phyloP scores from a whole-genome alignment of 306 rosid genomes.

The Malus orientalis region DNA sequence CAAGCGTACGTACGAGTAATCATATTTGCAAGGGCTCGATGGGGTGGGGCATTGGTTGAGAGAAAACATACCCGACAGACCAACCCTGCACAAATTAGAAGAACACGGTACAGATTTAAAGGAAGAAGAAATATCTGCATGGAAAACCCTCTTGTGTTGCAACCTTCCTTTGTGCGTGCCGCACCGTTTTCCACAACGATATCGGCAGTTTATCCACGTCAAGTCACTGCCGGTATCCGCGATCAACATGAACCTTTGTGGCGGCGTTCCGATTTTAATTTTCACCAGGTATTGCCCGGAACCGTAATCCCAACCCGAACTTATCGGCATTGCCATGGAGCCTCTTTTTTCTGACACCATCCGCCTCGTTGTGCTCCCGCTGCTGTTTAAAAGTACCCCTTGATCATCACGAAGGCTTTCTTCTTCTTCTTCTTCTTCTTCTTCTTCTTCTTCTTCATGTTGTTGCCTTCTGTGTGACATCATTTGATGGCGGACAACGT shows the following conservation, averaged over 20 bases:
- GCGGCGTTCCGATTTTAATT: slow-evolving; percentile 58
- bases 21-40: slow-evolving; percentile 54
- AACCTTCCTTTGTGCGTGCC: neutral
- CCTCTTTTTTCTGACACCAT: neutral
- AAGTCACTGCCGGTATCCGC: slow-evolving; percentile 79
- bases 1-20: slow-evolving; percentile 13
- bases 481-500: slow-evolving; percentile 13
- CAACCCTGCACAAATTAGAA: slow-evolving; percentile 34
- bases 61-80: slow-evolving; percentile 38
- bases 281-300: slow-evolving; percentile 55
- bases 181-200: slow-evolving; percentile 7
- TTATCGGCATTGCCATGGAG: slow-evolving; percentile 33
- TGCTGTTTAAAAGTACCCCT: neutral
- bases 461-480: slow-evolving; percentile 11
- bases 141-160: slow-evolving; percentile 17
- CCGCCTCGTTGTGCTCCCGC: slow-evolving; percentile 8
- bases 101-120: slow-evolving; percentile 36
- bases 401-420: neutral
- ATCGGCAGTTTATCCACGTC: slow-evolving; percentile 57
- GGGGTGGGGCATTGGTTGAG: slow-evolving; percentile 34
- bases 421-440: neutral
- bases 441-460: neutral
- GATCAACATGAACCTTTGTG: slow-evolving; percentile 40
- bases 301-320: slow-evolving; percentile 42
- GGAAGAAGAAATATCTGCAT: slow-evolving; percentile 40